Conservation (phyloP, 1,139 yeast species). For the Pneumocystis jirovecii region DNA sequence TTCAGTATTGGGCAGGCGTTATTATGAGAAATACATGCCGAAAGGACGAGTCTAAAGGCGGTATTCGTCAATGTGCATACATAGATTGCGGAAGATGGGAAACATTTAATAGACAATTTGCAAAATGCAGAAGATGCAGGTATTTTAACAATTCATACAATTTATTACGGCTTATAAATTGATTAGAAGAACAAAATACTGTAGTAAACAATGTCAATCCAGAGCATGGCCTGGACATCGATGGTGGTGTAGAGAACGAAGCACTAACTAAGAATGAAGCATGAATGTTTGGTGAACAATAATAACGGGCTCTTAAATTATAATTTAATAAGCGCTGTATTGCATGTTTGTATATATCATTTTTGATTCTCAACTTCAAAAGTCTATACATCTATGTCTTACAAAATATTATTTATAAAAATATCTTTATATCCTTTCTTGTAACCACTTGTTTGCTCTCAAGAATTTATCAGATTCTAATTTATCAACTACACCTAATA, state of each 20-base stretch:
- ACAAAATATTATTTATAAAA: background rate
- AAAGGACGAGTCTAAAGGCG: conserved; percentile 72
- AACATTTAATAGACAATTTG: conserved; percentile 72
- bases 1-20: conserved; percentile 94
- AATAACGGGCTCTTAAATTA: background rate
- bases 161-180: background rate
- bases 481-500: conserved; percentile 26
- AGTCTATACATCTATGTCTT: background rate
- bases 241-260: conserved; percentile 59
- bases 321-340: background rate
- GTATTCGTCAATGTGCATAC: conserved; percentile 89
- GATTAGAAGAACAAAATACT: conserved; percentile 60
- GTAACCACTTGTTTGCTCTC: conserved; percentile 34
- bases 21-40: conserved; percentile 92
- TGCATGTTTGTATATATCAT: background rate
- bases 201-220: conserved; percentile 83
- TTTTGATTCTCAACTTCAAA: background rate
- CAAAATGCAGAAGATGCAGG: conserved; percentile 87
- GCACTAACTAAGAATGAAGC: background rate
- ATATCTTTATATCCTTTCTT: background rate
- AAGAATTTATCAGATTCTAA: conserved; percentile 26
- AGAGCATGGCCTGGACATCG: conserved; percentile 86
- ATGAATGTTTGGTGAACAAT: background rate
- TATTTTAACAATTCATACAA: background rate
- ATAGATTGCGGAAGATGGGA: conserved; percentile 96